phyloP scores from a whole-genome alignment of 371 early-diverging fungal species.

The Rhizopus microsporus region DNA sequence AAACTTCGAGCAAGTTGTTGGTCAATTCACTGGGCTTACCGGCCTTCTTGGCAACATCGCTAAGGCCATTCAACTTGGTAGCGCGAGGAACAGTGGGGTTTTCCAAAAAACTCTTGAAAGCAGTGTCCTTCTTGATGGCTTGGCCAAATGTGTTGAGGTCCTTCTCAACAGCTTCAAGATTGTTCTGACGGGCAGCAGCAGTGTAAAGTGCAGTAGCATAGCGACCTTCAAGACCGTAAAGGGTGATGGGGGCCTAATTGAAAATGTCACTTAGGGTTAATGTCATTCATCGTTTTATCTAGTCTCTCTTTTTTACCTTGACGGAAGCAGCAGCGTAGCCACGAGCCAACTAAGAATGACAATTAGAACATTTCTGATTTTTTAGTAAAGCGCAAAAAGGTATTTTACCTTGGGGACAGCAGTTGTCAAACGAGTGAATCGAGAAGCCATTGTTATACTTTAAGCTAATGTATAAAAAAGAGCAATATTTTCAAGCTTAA shows the following conservation, averaged over 20 bases:
- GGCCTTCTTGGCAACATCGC: constrained; percentile 56
- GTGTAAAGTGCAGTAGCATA: constrained; percentile 97
- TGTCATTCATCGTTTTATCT: neutral
- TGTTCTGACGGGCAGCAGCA: constrained; percentile 87
- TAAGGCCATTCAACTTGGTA: constrained; percentile 78
- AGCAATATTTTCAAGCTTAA: neutral
- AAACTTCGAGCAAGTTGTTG: constrained; percentile 85
- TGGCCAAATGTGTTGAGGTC: constrained; percentile 76
- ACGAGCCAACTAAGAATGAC: constrained; percentile 48
- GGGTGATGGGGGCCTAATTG: constrained; percentile 75
- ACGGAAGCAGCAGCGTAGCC: constrained; percentile 57
- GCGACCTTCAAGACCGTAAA: constrained; percentile 95
- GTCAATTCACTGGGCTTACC: constrained; percentile 81
- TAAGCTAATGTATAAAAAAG: constrained; percentile 4
- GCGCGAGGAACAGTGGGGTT: constrained; percentile 85
- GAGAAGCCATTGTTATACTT: constrained; percentile 43
- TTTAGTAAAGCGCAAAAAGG: neutral
- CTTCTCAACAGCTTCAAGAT: constrained; percentile 82
- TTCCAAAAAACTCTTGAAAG: constrained; percentile 74
- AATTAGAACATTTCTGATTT: neutral
- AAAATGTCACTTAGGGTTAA: neutral
- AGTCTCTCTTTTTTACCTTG: constrained; percentile 44
- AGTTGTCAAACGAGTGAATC: constrained; percentile 51
- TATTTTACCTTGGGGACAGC: constrained; percentile 45
- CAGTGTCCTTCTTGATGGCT: constrained; percentile 73